phyloP scores from a whole-genome alignment of 371 early-diverging fungal species.

The Quaeritorhiza haematococci region DNA sequence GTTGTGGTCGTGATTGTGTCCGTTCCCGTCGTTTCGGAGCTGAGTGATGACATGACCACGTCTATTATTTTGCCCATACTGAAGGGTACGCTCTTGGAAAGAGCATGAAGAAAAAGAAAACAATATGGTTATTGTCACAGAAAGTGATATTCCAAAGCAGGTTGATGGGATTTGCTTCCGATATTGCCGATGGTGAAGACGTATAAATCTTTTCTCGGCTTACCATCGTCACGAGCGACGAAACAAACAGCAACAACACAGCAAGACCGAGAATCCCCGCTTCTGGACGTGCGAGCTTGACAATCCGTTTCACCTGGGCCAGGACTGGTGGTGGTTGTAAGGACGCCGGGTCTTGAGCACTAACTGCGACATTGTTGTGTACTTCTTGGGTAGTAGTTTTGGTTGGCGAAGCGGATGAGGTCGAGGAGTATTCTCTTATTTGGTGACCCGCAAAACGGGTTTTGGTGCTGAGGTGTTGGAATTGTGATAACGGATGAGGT shows the following conservation, averaged over 20 bases:
- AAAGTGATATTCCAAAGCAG: background rate
- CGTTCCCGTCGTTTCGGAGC: conserved; percentile 12
- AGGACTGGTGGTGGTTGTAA: too few relatives aligned
- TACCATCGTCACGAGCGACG: conserved; percentile 69
- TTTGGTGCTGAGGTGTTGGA: too few relatives aligned
- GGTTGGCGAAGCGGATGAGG: too few relatives aligned
- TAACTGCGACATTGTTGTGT: too few relatives aligned
- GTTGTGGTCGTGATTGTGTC: too few relatives aligned
- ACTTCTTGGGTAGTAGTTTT: too few relatives aligned
- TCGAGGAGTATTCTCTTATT: too few relatives aligned
- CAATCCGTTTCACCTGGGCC: conserved; percentile 28
- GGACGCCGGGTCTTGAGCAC: too few relatives aligned
- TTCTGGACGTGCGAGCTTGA: conserved; percentile 43
- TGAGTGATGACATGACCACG: conserved; percentile 43
- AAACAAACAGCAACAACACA: conserved; percentile 55
- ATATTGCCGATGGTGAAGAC: background rate
- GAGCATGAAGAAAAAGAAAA: too few relatives aligned
- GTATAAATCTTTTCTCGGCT: conserved; percentile 1
- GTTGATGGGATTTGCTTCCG: background rate
- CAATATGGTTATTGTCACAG: background rate
- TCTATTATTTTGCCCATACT: conserved; percentile 78
- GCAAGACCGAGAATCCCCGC: conserved; percentile 40
- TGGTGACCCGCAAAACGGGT: too few relatives aligned
- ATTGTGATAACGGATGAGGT: too few relatives aligned
- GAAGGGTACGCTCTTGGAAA: conserved; percentile 64